Base-by-base conservation (phyloP, 2,329 filamentous ascomycete species). In the Ceratocystis alfenasii region DNA sequence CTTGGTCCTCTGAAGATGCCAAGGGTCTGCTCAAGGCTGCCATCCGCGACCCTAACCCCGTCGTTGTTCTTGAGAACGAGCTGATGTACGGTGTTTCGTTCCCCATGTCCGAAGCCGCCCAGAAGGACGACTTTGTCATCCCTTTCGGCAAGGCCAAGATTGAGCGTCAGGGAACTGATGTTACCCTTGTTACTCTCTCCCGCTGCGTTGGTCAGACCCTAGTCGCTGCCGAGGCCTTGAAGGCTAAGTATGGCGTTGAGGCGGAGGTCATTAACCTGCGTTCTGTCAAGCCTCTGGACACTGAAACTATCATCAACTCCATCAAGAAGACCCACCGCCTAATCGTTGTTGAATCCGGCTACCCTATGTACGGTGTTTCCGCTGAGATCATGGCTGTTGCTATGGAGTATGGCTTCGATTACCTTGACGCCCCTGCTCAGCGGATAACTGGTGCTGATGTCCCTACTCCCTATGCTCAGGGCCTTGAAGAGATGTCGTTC, bases 141-240 rank as follows among this genome's bases (percentile, higher is more conserved):
- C 94, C 94, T 71, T 91, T 99, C 75, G 94, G 94, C 77, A 99
- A 99, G 83, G 94, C 94, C 78, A 99, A 99, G 86, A 89, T 99
- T 74, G 94, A 99, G 83, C 92, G 94, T 73, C 81, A 86, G 69
- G 94, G 94, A 77, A 96, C 93, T 80, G 94, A 99, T 76, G 80
- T 99, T 71, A 99, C 94, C 74, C 90, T 99, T 69, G 93, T 99
- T 69, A 87, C 92, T 63, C 83, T 96, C 68, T 97, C 94, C 70
- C 91, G 94, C 76, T 96, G 90, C 76, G 94, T 99, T 70, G 94
- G 94, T 70, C 93, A 95, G 79, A 88, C 89, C 70, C 83, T 99
- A 68, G 80, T 86, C 63, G 94, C 93, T 66, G 94, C 94, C 70
- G 90, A 96, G 78, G 83, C 87, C 75, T 84, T 99, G 70, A 95